Base-by-base conservation (phyloP, 192 early-diverging fungal species). In the Funneliformis mosseae region DNA sequence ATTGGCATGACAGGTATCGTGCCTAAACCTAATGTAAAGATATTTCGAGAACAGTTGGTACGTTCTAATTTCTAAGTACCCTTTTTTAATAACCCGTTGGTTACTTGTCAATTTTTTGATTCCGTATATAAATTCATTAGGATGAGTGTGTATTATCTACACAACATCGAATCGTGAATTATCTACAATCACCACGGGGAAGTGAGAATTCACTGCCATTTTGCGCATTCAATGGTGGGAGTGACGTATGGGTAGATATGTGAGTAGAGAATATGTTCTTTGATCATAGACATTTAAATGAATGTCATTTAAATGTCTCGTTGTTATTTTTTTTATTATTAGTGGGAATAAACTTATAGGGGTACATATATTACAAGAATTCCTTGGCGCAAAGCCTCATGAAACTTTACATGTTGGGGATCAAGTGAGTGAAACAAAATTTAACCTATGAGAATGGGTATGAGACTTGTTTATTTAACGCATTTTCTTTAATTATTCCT, bases 171-270 rank as follows among this genome's bases (percentile, higher is more conserved):
- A 74, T 92, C 68, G 83, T 90, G 1, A 86, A 88, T 61, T 90
- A 85, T 81, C 83, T 90, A 71, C 86, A 90, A 39, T 87, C 87
- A 67, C 85, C 91, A 10, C 81, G 80, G 61, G 88, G 88, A 4
- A 78, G 84, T 76, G 84, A 88, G 55, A 88, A 84, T 28, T 84
- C 89, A 0, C 88, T 97, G 11, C 96, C 96, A 2, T 97, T 96
- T 86, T 97, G 96, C 81, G 95, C 95, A 23, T 97, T 97, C 74
- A 96, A 96, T 84, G 96, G 96, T 74, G 96, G 96, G 28, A 89
- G 80, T 77, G 96, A 97, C 83, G 93, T 94, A 75, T 97, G 94
- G 94, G 92, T 97, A 9, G 96, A 97, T 72, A 94, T 97, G 87
- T 86, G 85, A 82, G 80, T 41, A 41, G n/a, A 28, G 39, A 43